Percentiles rank a stretch among this genome's conserved stretches.
phyloP scores from a whole-genome alignment of 2,329 filamentous ascomycete species.

The Geosmithia putterillii region DNA sequence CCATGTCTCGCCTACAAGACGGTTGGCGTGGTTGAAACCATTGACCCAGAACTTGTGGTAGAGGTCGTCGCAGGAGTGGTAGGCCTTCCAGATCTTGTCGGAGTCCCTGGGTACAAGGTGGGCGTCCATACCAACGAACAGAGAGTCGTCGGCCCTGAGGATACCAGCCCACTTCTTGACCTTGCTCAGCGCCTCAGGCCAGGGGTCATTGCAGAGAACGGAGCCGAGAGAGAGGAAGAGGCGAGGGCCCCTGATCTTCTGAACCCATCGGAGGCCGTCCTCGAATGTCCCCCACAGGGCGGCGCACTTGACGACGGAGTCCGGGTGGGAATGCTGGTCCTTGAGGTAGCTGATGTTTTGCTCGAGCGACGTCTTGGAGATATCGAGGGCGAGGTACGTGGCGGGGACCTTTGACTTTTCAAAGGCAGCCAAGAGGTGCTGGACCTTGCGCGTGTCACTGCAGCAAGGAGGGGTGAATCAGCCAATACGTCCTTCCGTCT shows the following conservation, averaged over 20 bases:
- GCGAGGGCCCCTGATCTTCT: conserved; percentile 15
- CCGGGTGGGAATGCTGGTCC: conserved; percentile 11
- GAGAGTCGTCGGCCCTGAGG: conserved; percentile 19
- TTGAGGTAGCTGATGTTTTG: conserved; percentile 19
- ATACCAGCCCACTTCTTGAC: conserved; percentile 22
- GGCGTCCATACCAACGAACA: conserved; percentile 28
- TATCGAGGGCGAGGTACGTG: conserved; percentile 26
- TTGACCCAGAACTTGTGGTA: conserved; percentile 24
- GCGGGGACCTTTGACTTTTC: conserved; percentile 14
- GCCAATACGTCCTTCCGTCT: no score
- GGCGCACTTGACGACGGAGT: conserved; percentile 17
- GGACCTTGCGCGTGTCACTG: conserved; percentile 27
- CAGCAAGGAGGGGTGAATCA: not conserved
- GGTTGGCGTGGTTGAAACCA: conserved; percentile 24
- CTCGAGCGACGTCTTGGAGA: conserved; percentile 21
- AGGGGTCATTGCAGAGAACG: conserved; percentile 27
- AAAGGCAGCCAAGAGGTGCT: conserved; percentile 21
- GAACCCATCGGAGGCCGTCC: conserved; percentile 18
- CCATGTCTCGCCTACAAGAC: conserved; percentile 17
- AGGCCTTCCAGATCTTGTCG: conserved; percentile 26
- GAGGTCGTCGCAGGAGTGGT: conserved; percentile 22
- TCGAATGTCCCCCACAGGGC: conserved; percentile 27
- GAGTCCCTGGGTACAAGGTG: conserved; percentile 17
- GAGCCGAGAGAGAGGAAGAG: conserved; percentile 28
- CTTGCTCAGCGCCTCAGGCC: conserved; percentile 18